Conservation (phyloP, 345 rosid species). For the Rhodamnia rubescens region DNA sequence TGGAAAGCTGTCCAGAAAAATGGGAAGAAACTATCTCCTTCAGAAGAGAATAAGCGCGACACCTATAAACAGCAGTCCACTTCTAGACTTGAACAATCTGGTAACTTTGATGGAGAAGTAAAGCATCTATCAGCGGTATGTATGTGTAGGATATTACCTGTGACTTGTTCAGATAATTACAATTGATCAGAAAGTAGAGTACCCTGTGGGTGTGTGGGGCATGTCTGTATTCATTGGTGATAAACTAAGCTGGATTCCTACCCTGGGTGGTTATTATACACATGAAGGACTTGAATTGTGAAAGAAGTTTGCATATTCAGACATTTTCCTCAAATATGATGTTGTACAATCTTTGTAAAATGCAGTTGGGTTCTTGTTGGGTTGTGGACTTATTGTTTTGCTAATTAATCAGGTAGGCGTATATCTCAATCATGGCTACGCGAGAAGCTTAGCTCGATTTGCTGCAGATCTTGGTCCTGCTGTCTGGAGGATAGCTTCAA, state of each 20-base stretch:
- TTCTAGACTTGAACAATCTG: slow-evolving; percentile 27
- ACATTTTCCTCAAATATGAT: neutral
- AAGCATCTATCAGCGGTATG: slow-evolving; percentile 77
- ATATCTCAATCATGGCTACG: slow-evolving; percentile 62
- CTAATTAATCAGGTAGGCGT: slow-evolving; percentile 62
- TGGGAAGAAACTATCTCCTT: slow-evolving; percentile 63
- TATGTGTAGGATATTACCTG: neutral
- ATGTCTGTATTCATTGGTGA: neutral
- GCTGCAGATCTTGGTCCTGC: slow-evolving; percentile 83
- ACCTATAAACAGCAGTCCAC: slow-evolving; percentile 40
- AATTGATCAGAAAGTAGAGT: neutral
- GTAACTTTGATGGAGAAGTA: slow-evolving; percentile 45
- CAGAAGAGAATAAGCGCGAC: slow-evolving; percentile 76
- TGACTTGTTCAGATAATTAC: neutral
- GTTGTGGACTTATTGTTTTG: slow-evolving; percentile 1
- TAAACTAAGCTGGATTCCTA: neutral
- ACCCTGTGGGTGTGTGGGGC: neutral
- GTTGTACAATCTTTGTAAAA: neutral
- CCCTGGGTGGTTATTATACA: neutral
- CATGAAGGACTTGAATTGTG: neutral
- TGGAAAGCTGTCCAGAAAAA: slow-evolving; percentile 71
- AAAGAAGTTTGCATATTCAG: neutral
- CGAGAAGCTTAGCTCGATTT: slow-evolving; percentile 80
- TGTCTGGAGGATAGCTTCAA: slow-evolving; percentile 65
- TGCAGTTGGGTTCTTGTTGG: neutral